Evolutionary conservation across 768 basidiomycete species (phyloP).

Genomic region (Podaxis sp.): DNA sequence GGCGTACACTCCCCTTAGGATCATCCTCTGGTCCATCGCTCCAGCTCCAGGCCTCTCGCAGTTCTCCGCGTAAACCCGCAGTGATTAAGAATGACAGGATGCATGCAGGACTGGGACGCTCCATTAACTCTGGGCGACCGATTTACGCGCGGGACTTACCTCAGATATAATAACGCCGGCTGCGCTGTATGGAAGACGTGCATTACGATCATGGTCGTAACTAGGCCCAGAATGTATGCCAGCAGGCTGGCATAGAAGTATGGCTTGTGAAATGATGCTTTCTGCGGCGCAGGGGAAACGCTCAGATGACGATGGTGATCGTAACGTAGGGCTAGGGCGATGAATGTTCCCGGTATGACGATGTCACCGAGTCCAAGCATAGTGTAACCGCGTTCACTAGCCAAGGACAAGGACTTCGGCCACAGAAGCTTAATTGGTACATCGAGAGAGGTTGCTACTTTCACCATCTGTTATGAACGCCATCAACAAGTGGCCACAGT

Average conservation of each 20-base stretch:
- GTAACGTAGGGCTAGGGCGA: conserved; percentile 85
- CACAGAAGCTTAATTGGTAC: conserved; percentile 92
- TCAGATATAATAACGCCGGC: conserved; percentile 91
- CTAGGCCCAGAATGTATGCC: conserved; percentile 75
- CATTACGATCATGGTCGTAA: conserved; percentile 83
- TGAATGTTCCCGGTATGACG: conserved; percentile 62
- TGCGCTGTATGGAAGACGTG: conserved; percentile 75
- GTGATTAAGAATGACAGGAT: conserved; percentile 67
- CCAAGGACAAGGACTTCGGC: conserved; percentile 64
- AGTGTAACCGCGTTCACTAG: conserved; percentile 61
- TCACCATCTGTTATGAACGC: conserved; percentile 71
- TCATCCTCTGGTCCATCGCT: conserved; percentile 49
- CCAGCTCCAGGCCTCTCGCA: conserved; percentile 73
- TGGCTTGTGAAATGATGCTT: conserved; percentile 53
- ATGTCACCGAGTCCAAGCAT: conserved; percentile 95
- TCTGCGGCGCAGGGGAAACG: conserved; percentile 25
- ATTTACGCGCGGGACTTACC: conserved; percentile 41
- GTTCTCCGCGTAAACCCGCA: conserved; percentile 63
- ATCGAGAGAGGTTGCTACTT: conserved; percentile 87
- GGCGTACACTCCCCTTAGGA: conserved; percentile 18
- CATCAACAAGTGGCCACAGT: not conserved
- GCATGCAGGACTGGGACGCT: conserved; percentile 62
- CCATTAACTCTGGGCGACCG: not conserved
- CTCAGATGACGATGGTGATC: conserved; percentile 54
- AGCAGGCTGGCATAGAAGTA: conserved; percentile 73